A percentile compares a stretch with the other conserved stretches of the same genome.
Evolutionary conservation across 2,329 filamentous ascomycete species (phyloP).

Genomic region (Xylariaceae sp.): DNA sequence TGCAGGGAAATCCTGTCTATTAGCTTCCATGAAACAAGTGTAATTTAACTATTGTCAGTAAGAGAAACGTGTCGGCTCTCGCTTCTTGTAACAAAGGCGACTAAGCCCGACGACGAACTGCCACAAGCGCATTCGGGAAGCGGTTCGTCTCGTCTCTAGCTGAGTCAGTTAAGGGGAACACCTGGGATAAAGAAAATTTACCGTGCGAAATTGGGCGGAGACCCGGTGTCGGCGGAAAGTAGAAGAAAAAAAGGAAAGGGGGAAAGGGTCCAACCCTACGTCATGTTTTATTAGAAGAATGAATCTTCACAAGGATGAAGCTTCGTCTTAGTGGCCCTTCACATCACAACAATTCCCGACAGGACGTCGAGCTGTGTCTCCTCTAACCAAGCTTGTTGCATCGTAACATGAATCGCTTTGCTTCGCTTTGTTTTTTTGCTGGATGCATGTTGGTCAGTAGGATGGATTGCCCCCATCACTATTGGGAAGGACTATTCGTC

Average conservation of each 20-base stretch:
- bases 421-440: conserved; percentile 1
- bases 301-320: conserved; percentile 1
- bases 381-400: too few relatives aligned
- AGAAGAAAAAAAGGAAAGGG: not conserved
- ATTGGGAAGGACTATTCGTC: not conserved
- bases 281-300: too few relatives aligned
- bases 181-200: not conserved
- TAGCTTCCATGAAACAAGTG: too few relatives aligned
- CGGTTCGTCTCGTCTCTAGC: conserved; percentile 4
- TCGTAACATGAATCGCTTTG: too few relatives aligned
- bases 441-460: conserved; percentile 15
- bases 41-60: too few relatives aligned
- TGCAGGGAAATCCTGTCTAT: too few relatives aligned
- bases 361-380: not conserved
- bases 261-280: too few relatives aligned
- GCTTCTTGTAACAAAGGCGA: not conserved
- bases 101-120: conserved; percentile 1
- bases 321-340: not conserved
- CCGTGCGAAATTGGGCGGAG: too few relatives aligned
- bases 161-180: conserved; percentile 11
- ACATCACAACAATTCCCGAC: conserved; percentile 1
- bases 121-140: not conserved
- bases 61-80: too few relatives aligned
- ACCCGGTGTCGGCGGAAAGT: conserved; percentile 19
- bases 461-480: not conserved